These are phyloP conservation scores for Ustilago trichophora DNA, from an alignment of 1,284 basidiomycete species.

Conservation along the genomic window DNA sequence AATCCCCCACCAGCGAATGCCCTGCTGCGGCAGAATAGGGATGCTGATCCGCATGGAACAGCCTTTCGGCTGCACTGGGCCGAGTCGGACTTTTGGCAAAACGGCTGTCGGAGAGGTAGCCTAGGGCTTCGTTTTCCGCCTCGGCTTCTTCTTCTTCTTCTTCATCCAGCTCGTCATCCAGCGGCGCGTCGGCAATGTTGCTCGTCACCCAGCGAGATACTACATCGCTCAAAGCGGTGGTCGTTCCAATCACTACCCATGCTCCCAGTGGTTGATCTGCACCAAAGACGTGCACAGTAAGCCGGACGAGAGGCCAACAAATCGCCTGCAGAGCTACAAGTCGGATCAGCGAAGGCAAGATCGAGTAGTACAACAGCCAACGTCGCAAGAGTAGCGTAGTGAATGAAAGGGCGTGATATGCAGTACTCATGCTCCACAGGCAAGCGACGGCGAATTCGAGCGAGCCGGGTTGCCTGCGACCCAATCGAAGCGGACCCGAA, in stretches of 20 bases:
- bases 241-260: constrained; percentile 83
- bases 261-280: constrained; percentile 75
- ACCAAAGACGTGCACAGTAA: constrained; percentile 77
- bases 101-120: constrained; percentile 22
- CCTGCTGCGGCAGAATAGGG: no score
- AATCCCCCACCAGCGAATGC: no score
- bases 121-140: constrained; percentile 17
- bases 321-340: constrained; percentile 84
- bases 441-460: constrained; percentile 54
- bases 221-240: constrained; percentile 70
- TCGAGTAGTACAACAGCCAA: constrained; percentile 83
- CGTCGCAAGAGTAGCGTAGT: constrained; percentile 81
- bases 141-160: constrained; percentile 24
- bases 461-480: constrained; percentile 38
- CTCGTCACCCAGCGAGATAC: constrained; percentile 65
- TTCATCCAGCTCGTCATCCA: constrained; percentile 40
- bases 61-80: constrained; percentile 10
- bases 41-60: constrained; percentile 10
- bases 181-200: constrained; percentile 61
- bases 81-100: constrained; percentile 24
- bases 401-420: constrained; percentile 79
- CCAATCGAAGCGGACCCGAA: no score
- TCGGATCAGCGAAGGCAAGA: constrained; percentile 80
- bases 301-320: constrained; percentile 83
- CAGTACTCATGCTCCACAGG: constrained; percentile 73